Conservation (phyloP, 2,329 filamentous ascomycete species). For the Pseudocercospora crystallina region DNA sequence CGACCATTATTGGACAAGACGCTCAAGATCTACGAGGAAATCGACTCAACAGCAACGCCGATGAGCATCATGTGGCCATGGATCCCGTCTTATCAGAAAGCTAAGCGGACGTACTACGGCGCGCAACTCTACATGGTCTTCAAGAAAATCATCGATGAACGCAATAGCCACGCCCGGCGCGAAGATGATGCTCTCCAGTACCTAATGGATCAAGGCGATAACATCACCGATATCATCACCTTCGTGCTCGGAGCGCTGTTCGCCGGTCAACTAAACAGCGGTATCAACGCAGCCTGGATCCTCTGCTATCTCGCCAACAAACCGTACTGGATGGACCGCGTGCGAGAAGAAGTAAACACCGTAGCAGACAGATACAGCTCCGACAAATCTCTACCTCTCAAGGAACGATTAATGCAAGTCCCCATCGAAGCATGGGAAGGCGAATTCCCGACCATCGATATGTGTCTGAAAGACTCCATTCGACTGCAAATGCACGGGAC, state of each 20-base stretch:
- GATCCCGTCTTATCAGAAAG: slow-evolving; percentile 47
- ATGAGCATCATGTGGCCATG: slow-evolving; percentile 54
- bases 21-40: slow-evolving; percentile 47
- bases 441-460: slow-evolving; percentile 54
- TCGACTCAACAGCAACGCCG: slow-evolving; percentile 48
- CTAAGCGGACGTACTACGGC: slow-evolving; percentile 48
- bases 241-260: slow-evolving; percentile 57
- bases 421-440: slow-evolving; percentile 56
- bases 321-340: slow-evolving; percentile 46
- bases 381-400: slow-evolving; percentile 36
- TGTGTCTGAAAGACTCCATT: slow-evolving; percentile 56
- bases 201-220: slow-evolving; percentile 54
- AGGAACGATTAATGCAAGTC: slow-evolving; percentile 44
- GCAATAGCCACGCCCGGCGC: slow-evolving; percentile 43
- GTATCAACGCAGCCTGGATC: slow-evolving; percentile 56
- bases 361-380: slow-evolving; percentile 45
- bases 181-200: slow-evolving; percentile 55
- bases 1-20: slow-evolving; percentile 43
- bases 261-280: slow-evolving; percentile 59
- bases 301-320: slow-evolving; percentile 52
- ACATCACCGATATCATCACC: slow-evolving; percentile 37
- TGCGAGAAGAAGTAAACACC: slow-evolving; percentile 50
- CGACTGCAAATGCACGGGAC: slow-evolving; percentile 51
- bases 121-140: slow-evolving; percentile 52
- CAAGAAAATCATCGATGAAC: slow-evolving; percentile 48